Base-by-base conservation (phyloP, 2,329 filamentous ascomycete genomes). In the Bimuria novae-zelandiae region DNA sequence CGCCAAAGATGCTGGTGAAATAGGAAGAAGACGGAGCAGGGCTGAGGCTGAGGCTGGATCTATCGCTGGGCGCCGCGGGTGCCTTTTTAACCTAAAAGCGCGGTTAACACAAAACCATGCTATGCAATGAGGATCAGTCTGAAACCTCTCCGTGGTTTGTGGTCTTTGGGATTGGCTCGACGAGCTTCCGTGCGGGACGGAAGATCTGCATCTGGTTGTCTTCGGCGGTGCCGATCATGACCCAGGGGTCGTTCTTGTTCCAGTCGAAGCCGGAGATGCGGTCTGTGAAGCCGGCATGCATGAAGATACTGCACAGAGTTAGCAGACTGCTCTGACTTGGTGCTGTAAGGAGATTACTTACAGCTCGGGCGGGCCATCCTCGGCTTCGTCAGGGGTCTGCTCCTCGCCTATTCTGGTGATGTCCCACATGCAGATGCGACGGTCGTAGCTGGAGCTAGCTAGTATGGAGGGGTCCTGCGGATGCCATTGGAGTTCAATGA, bases 231-330 rank as follows among this genome's bases (percentile, higher is more conserved):
- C 90, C 96, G 73, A 92, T 92, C 62, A 99, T 89, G 50, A 97
- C 85, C 95, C 95, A 99, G 4, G 93, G 92, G 67, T 97, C 92
- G 71, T 96, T 96, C 63, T 86, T 85, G 75, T 99, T 99, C 93
- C 93, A 99, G 76, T 89, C 93, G 70, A 99, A 99, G 75, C 99
- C 95, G 30, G 90, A 92, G 56, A 99, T 85, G 62, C 95, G 89
- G 76, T 97, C 97, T 10, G 94, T 99, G 78, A 99, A 95, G 27
- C 94, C 94, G 56, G 94, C 94, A 68, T 99, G 94, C 92, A 99
- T 97, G 77, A 99, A 99, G 1, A 99, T 79, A 41, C 89, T 92
- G 57, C 11, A 10, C 1, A 8, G 11, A 25, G 48, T 65, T 54
- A 68, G 62, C 16, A 22, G 4, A 61, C 43, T 19, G 12, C 17